Evolutionary conservation across 2,329 filamentous ascomycete genomes (phyloP).

Genomic region (Polytolypa hystricis): DNA sequence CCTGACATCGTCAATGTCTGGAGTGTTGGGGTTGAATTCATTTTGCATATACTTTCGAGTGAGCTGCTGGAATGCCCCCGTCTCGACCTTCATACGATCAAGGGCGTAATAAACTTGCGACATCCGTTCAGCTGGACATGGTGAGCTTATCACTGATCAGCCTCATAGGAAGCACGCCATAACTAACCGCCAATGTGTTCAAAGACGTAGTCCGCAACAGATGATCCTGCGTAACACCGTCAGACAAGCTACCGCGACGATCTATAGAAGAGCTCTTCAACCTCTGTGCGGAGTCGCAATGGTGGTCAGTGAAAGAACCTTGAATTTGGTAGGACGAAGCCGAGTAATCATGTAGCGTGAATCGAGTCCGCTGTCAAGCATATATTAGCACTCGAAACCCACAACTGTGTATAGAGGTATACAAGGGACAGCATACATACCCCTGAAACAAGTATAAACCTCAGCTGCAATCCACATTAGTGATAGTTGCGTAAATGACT

Average conservation of each 20-base stretch:
- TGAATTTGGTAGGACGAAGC: conserved; percentile 53
- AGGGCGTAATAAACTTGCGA: conserved; percentile 46
- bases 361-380: conserved; percentile 48
- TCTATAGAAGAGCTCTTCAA: conserved; percentile 13
- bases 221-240: conserved; percentile 33
- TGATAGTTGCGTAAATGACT: not conserved
- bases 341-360: conserved; percentile 53
- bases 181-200: conserved; percentile 44
- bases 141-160: not conserved
- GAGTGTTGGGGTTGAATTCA: conserved; percentile 49
- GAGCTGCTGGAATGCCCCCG: conserved; percentile 51
- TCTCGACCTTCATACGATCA: conserved; percentile 44
- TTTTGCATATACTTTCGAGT: conserved; percentile 48
- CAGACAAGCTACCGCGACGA: not conserved
- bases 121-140: conserved; percentile 33
- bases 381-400: no score
- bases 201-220: conserved; percentile 52
- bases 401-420: no score
- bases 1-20: conserved; percentile 42
- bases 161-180: not conserved
- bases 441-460: no score
- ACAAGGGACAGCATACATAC: no score
- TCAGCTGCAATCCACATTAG: no score
- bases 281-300: conserved; percentile 51
- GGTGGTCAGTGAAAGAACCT: conserved; percentile 59